Evolutionary conservation across 306 rosid genomes (phyloP).

Genomic region (Quercus alba): DNA sequence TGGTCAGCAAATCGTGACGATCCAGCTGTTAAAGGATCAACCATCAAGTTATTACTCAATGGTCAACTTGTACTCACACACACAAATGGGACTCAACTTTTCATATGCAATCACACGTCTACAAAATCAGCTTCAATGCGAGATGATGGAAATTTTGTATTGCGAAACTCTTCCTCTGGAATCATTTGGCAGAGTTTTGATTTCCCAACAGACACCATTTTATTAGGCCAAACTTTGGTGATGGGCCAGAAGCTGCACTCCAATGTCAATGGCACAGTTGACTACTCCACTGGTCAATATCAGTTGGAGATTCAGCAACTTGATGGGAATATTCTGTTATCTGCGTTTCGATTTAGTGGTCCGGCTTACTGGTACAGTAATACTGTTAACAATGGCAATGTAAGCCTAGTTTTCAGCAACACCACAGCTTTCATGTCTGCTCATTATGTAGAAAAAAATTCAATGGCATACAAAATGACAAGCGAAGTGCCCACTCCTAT

Average conservation of each 20-base stretch:
- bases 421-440: slow-evolving; percentile 25
- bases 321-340: slow-evolving; percentile 27
- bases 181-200: slow-evolving; percentile 30
- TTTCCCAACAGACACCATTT: slow-evolving; percentile 34
- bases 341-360: slow-evolving; percentile 12
- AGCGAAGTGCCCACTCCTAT: background rate
- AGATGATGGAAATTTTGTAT: slow-evolving; percentile 24
- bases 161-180: slow-evolving; percentile 1
- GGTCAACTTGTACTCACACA: slow-evolving; percentile 19
- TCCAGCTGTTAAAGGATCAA: slow-evolving; percentile 20
- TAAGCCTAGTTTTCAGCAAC: slow-evolving; percentile 16
- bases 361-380: slow-evolving; percentile 6
- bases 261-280: slow-evolving; percentile 23
- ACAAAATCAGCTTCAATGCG: slow-evolving; percentile 19
- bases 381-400: background rate
- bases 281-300: slow-evolving; percentile 29
- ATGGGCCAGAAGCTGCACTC: slow-evolving; percentile 19
- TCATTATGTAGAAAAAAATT: background rate
- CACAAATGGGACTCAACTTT: background rate
- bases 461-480: background rate
- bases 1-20: slow-evolving; percentile 41
- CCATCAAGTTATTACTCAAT: slow-evolving; percentile 14
- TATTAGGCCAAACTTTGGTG: slow-evolving; percentile 25
- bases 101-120: slow-evolving; percentile 7
- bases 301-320: slow-evolving; percentile 19